Conservation (phyloP, 495 filamentous ascomycete species). For the Penicillium roqueforti region DNA sequence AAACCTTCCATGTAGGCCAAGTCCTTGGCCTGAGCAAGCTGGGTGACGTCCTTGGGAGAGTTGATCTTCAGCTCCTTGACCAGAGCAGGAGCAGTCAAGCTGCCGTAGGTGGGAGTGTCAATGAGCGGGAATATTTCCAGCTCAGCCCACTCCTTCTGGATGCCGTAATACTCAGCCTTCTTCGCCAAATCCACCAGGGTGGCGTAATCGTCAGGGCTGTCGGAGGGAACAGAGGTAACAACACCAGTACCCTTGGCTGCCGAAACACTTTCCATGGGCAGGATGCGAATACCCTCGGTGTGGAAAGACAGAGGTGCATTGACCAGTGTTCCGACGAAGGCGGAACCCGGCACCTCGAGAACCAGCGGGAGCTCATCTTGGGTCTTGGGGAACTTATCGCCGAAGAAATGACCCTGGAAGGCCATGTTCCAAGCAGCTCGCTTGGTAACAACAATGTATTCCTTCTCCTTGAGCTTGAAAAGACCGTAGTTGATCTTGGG, state of each 20-base stretch:
- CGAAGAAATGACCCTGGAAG: slow-evolving; percentile 80
- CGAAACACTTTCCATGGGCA: slow-evolving; percentile 93
- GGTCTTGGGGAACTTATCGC: slow-evolving; percentile 67
- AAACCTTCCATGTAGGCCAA: slow-evolving; percentile 96
- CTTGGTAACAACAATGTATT: slow-evolving; percentile 82
- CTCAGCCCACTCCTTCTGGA: slow-evolving; percentile 95
- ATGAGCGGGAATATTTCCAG: slow-evolving; percentile 86
- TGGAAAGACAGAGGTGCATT: slow-evolving; percentile 89
- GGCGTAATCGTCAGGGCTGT: slow-evolving; percentile 93
- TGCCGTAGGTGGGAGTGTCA: slow-evolving; percentile 81
- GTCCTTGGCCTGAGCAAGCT: slow-evolving; percentile 90
- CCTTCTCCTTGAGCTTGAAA: slow-evolving; percentile 76
- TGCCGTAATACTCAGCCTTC: slow-evolving; percentile 96
- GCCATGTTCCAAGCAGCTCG: slow-evolving; percentile 93
- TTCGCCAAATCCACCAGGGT: slow-evolving; percentile 84
- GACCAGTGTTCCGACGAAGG: slow-evolving; percentile 79
- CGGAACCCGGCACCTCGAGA: slow-evolving; percentile 67
- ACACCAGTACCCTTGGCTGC: slow-evolving; percentile 94
- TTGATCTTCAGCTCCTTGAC: slow-evolving; percentile 94
- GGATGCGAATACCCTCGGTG: slow-evolving; percentile 72
- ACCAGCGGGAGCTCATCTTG: slow-evolving; percentile 49
- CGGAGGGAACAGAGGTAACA: slow-evolving; percentile 90
- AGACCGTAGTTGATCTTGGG: slow-evolving; percentile 88
- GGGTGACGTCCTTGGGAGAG: slow-evolving; percentile 88
- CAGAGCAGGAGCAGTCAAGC: slow-evolving; percentile 74